A percentile compares a stretch with the other conserved stretches of the same genome.
phyloP scores from a whole-genome alignment of 495 filamentous ascomycete genomes.

The Aspergillus cristatus region DNA sequence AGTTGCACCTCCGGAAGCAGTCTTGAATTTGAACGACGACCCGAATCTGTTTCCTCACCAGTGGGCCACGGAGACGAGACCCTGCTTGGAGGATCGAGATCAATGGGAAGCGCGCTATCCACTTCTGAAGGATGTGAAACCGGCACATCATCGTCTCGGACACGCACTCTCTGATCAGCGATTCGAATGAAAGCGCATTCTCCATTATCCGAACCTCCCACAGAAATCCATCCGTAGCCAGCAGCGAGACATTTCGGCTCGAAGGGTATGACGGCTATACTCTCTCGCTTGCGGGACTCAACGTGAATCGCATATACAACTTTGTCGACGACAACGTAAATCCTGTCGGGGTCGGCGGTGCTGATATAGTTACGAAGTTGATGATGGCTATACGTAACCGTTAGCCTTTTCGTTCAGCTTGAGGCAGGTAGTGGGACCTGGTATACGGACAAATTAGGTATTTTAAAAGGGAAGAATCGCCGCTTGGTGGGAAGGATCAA shows the following conservation, averaged over 20 bases:
- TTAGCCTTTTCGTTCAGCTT: constrained; percentile 7
- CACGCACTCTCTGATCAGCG: constrained; percentile 24
- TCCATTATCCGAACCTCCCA: constrained; percentile 72
- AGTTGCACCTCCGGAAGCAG: constrained; percentile 39
- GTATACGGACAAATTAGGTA: constrained; percentile 59
- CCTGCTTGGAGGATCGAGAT: constrained; percentile 36
- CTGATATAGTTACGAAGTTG: constrained; percentile 89
- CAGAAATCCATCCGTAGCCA: constrained; percentile 78
- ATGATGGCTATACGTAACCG: constrained; percentile 57
- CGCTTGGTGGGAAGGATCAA: constrained; percentile 55
- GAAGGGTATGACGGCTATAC: constrained; percentile 71
- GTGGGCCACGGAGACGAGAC: constrained; percentile 14
- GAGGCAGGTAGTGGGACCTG: neutral
- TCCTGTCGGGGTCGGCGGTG: constrained; percentile 59
- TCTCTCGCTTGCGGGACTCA: constrained; percentile 59
- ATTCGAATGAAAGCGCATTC: constrained; percentile 73
- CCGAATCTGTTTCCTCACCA: constrained; percentile 18
- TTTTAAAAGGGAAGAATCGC: constrained; percentile 64
- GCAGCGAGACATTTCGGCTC: constrained; percentile 76
- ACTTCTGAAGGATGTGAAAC: constrained; percentile 39
- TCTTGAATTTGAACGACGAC: constrained; percentile 21
- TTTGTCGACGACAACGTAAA: constrained; percentile 73
- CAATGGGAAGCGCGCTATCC: constrained; percentile 52
- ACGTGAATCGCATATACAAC: constrained; percentile 69
- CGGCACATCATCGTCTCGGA: constrained; percentile 20